phyloP scores from a whole-genome alignment of 140 eudicot species.

The Ambrosia hybrid region DNA sequence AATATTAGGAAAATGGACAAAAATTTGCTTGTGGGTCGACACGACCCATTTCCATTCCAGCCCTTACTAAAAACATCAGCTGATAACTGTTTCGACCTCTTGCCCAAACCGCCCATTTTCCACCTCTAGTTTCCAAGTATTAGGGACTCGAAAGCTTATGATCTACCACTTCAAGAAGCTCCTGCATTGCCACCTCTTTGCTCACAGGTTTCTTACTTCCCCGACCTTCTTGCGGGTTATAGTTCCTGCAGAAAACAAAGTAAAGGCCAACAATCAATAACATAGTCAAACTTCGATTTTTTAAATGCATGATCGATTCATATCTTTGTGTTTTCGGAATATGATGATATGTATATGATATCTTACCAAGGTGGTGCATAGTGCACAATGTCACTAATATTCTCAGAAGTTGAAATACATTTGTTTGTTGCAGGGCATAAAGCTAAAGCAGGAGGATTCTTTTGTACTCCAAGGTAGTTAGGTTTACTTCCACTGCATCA shows the following conservation, averaged over 20 bases:
- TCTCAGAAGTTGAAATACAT: constrained; percentile 88
- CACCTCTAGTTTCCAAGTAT: neutral
- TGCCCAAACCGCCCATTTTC: neutral
- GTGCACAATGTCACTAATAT: constrained; percentile 62
- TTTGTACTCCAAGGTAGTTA: constrained; percentile 86
- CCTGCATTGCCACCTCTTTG: constrained; percentile 73
- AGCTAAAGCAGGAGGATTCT: constrained; percentile 73
- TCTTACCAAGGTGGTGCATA: constrained; percentile 92
- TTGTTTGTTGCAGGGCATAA: constrained; percentile 90
- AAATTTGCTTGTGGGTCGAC: neutral
- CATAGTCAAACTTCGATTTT: too few relatives aligned
- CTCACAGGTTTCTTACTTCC: constrained; percentile 77
- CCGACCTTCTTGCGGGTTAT: constrained; percentile 81
- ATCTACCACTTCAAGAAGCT: constrained; percentile 84
- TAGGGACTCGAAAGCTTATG: neutral
- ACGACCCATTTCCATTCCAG: neutral
- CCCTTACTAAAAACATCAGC: neutral
- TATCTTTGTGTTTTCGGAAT: neutral
- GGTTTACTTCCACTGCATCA: constrained; percentile 81
- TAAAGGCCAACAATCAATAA: neutral
- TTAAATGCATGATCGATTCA: neutral
- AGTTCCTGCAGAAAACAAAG: constrained; percentile 57
- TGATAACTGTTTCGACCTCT: neutral
- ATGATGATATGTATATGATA: neutral
- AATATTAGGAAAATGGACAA: neutral